Conservation (phyloP, 1,139 yeast genomes). For the Pichia sp. region DNA sequence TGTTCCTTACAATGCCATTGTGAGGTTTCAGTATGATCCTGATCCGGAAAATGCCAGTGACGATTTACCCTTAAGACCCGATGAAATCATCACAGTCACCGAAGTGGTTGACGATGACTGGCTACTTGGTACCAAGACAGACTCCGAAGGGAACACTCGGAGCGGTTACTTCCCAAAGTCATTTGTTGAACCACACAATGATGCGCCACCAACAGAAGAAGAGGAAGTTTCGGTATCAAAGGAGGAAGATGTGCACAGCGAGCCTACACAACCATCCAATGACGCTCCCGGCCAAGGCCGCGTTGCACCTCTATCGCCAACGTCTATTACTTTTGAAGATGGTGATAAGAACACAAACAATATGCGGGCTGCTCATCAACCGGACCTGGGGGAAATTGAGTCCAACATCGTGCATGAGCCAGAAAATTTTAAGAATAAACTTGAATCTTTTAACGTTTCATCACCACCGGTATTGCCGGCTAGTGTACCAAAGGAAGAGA, state of each 20-base stretch:
- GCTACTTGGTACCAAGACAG: constrained; percentile 54
- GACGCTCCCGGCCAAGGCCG: too few relatives aligned
- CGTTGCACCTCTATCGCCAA: too few relatives aligned
- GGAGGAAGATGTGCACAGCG: background rate
- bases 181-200: constrained; percentile 48
- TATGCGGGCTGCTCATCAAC: too few relatives aligned
- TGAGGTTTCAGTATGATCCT: constrained; percentile 25
- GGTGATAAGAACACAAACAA: too few relatives aligned
- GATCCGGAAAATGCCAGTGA: constrained; percentile 44
- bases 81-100: constrained; percentile 66
- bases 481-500: constrained; percentile 27
- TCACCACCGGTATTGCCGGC: constrained; percentile 34
- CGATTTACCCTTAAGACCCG: constrained; percentile 65
- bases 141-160: constrained; percentile 28
- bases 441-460: constrained; percentile 36
- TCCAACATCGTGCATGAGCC: constrained; percentile 10
- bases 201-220: constrained; percentile 2
- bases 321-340: too few relatives aligned
- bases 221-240: background rate
- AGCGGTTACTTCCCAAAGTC: constrained; percentile 85
- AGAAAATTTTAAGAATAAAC: constrained; percentile 31
- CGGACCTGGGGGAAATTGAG: constrained; percentile 3
- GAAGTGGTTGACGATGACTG: constrained; percentile 86
- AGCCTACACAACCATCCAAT: too few relatives aligned
- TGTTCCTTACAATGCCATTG: constrained; percentile 24